A percentile compares a stretch with the other conserved stretches of the same genome.
These are phyloP conservation scores for Huiozyma naganishii DNA, from an alignment of 805 yeast species.

Conservation along the genomic window DNA sequence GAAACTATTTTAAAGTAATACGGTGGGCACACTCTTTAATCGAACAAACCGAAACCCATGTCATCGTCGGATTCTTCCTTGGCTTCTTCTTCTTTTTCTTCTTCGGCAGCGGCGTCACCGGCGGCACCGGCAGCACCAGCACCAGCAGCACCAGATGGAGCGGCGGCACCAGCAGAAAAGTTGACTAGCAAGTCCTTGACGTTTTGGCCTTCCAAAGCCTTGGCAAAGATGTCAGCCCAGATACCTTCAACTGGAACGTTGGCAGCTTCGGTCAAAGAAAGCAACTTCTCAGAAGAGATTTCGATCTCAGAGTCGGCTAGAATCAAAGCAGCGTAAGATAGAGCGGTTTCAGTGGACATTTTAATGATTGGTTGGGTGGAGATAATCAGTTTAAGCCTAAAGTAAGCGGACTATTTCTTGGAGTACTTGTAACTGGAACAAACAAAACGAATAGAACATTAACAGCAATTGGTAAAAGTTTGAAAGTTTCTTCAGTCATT, in stretches of 20 bases:
- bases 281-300: constrained; percentile 73
- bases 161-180: constrained; percentile 28
- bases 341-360: constrained; percentile 70
- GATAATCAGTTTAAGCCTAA: constrained; percentile 26
- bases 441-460: background rate
- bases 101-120: constrained; percentile 47
- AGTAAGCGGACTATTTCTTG: background rate
- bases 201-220: constrained; percentile 70
- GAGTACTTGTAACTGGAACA: background rate
- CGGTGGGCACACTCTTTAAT: constrained; percentile 34
- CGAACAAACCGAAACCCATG: constrained; percentile 89
- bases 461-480: background rate
- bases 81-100: constrained; percentile 47
- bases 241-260: constrained; percentile 52
- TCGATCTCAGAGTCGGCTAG: constrained; percentile 95
- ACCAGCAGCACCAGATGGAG: constrained; percentile 26
- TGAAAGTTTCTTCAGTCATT: background rate
- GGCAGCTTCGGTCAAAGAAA: constrained; percentile 64
- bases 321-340: constrained; percentile 96
- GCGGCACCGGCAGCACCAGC: constrained; percentile 36
- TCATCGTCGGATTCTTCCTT: constrained; percentile 68
- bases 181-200: constrained; percentile 55
- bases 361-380: constrained; percentile 3
- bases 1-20: background rate
- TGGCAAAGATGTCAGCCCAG: constrained; percentile 77